Conservation (phyloP, 2,329 filamentous ascomycete species). For the Lachnellula willkommii region DNA sequence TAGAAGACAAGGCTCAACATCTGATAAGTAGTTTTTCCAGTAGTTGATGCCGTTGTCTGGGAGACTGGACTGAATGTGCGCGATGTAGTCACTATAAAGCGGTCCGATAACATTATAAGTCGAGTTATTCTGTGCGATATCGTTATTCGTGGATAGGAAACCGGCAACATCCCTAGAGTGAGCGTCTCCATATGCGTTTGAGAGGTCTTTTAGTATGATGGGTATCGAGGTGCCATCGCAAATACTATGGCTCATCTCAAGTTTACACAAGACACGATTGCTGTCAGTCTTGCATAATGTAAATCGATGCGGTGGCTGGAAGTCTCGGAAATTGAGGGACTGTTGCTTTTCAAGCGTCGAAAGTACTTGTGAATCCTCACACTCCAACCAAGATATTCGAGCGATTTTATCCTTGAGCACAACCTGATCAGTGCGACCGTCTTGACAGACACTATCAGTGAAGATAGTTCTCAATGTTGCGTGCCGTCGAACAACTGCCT, state of each 20-base stretch:
- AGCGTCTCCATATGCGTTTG: not conserved
- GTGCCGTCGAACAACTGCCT: conserved; percentile 15
- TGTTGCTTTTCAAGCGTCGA: conserved; percentile 1
- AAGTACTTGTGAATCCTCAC: conserved; percentile 36
- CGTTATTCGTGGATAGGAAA: not conserved
- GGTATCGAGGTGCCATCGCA: conserved; percentile 48
- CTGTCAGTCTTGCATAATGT: conserved; percentile 38
- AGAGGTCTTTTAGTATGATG: conserved; percentile 24
- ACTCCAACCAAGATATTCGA: conserved; percentile 7
- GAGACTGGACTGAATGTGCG: conserved; percentile 25
- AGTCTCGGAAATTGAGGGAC: not conserved
- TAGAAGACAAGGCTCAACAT: conserved; percentile 33
- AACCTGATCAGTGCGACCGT: conserved; percentile 25
- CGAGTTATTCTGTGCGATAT: not conserved
- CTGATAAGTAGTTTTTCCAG: conserved; percentile 27
- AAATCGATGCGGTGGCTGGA: conserved; percentile 40
- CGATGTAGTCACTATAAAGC: conserved; percentile 31
- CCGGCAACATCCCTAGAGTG: not conserved
- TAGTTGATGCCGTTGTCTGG: conserved; percentile 20
- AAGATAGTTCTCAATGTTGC: conserved; percentile 16
- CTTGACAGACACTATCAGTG: conserved; percentile 18
- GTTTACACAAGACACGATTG: conserved; percentile 37
- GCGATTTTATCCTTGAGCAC: conserved; percentile 21
- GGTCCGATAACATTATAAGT: not conserved
- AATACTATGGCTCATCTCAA: conserved; percentile 48